Evolutionary conservation across 2,329 filamentous ascomycete genomes (phyloP), one percentile per base, ranked within the genome.

Genomic region (Phialophora verrucosa): DNA sequence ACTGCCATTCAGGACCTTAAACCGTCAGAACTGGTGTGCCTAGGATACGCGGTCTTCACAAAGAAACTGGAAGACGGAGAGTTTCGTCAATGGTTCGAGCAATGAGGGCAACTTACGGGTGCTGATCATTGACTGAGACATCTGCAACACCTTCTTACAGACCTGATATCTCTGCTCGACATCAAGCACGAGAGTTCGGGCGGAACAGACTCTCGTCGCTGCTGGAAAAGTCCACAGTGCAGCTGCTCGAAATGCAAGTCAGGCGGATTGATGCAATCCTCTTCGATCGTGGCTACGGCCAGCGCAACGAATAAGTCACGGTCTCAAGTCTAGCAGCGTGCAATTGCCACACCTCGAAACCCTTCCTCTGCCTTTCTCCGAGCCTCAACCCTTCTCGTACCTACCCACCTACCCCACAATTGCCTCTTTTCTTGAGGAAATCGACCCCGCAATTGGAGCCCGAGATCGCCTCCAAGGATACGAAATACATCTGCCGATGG

Each of bases 381-480:
- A 51, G 49, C 23, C 10, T 11, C 20, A 49, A 23, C 38, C 38
- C 38, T 44, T 44, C 2, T 7, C 38, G n/a, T n/a, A 44, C 14
- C 38, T n/a, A n/a, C 17, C 14, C 6, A 8, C 17, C 49, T 51
- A 51, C 49, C 49, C 49, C 49, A 51, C 49, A 27, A 51, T 51
- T 51, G 10, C 49, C 49, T 29, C 3, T 51, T 51, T 51, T 10
- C 8, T 20, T 8, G 20, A 51, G 10, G 10, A 29, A 12, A 51
- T 51, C 20, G 25, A 51, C 49, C 49, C 49, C 49, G 49, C 49
- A 44, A 51, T 27, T 27, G 49, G 49, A 51, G 49, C 25, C 12
- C 12, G 14, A 17, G 23, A 29, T 51, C 49, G 49, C 49, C 49
- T 44, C 38, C 38, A n/a, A n/a, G 38, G 17, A 51, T 29, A 6